A percentile compares a stretch with the other conserved stretches of the same genome.
Conservation (phyloP, 2,329 filamentous ascomycete species). For the Bipolaris gigantea region DNA sequence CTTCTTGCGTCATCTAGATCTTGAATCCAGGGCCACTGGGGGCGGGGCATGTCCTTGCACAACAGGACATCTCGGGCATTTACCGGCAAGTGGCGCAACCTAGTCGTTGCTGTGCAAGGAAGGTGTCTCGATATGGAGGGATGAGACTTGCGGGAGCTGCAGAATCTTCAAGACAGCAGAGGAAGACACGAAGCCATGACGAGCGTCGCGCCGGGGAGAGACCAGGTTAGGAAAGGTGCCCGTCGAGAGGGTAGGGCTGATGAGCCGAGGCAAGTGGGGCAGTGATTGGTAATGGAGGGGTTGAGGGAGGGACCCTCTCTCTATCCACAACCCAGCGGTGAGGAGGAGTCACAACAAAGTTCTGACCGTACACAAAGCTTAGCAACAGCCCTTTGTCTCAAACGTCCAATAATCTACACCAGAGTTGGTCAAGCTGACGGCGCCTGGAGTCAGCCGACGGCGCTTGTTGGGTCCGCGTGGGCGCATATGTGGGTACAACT, state of each 20-base stretch:
- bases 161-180: conserved; percentile 11
- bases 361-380: neutral
- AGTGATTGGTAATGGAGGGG: conserved; percentile 21
- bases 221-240: conserved; percentile 19
- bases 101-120: conserved; percentile 1
- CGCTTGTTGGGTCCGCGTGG: neutral
- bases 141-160: conserved; percentile 5
- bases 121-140: conserved; percentile 3
- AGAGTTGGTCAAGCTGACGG: neutral
- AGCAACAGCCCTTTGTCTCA: neutral
- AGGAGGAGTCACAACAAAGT: neutral
- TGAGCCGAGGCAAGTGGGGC: conserved; percentile 34
- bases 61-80: conserved; percentile 11
- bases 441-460: neutral
- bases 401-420: neutral
- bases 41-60: neutral
- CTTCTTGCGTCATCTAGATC: conserved; percentile 18
- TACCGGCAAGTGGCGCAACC: conserved; percentile 10
- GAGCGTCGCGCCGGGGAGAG: conserved; percentile 18
- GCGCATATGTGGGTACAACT: neutral
- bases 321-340: neutral
- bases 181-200: conserved; percentile 20
- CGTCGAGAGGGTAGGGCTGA: conserved; percentile 15
- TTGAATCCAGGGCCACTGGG: neutral
- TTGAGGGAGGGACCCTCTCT: neutral